Evolutionary conservation across 1,139 yeast species (phyloP), one percentile per base, ranked within the genome.

Genomic region (Taphrina confusa): DNA sequence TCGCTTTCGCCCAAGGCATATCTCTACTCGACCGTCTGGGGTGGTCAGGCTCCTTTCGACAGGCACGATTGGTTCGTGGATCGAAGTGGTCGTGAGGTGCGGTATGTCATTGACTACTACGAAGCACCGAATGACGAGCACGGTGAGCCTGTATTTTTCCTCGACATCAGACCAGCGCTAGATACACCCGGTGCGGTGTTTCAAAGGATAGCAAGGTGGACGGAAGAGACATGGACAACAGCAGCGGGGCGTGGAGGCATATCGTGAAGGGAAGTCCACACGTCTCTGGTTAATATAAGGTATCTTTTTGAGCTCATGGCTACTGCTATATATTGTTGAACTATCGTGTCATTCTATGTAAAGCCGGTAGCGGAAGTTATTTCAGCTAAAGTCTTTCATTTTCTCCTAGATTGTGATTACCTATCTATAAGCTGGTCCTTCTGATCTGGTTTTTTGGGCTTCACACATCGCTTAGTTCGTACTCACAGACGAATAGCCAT

Each of bases 51-150:
- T 3, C 99, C 99, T 4, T 94, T 94, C 70, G 99, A 94, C 73
- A 83, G 98, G 72, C 99, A 94, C 69, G 99, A 94, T 74, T 94
- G 99, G 99, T 87, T 95, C 2, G 96, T 94, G 5, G 78, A 91
- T 67, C 80, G 99, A 67, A 68, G 67, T 20, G 70, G 74, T 44
- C 68, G 78, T 66, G 72, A 82, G 74, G 82, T 92, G 23, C 80
- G 98, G 65, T 94, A 94, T 68, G 95, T 94, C 36, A 90, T 94
- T 68, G 99, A 94, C 72, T 94, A 91, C 73, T 94, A 94, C 71
- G 77, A 83, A 18, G 96, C 96, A 1, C 96, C 96, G 1, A 96
- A 94, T 60, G 97, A 88, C 67, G 91, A 84, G 66, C 85, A 81
- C 18, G 82, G 87, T 37, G 96, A 95, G 9, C 97, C 98, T 8